phyloP scores from a whole-genome alignment of 2,329 filamentous ascomycete species.

The Emergomyces pasteurianus region DNA sequence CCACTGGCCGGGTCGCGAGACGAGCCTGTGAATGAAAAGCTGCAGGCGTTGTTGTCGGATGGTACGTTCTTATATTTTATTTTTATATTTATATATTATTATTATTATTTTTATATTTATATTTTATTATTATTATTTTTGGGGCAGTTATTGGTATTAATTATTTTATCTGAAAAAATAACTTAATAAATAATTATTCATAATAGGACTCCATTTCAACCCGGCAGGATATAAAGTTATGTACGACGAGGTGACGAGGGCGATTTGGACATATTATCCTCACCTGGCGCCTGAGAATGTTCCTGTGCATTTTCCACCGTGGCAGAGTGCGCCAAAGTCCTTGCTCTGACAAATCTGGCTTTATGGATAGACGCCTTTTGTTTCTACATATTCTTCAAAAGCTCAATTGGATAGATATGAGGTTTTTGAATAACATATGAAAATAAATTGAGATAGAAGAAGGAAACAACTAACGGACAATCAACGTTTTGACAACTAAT shows the following conservation, averaged over 20 bases:
- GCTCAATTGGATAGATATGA: too few species aligned
- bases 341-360: not conserved
- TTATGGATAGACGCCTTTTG: not conserved
- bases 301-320: slow-evolving; percentile 42
- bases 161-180: too few species aligned
- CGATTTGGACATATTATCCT: slow-evolving; percentile 41
- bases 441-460: too few species aligned
- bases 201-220: slow-evolving; percentile 48
- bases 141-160: too few species aligned
- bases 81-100: not conserved
- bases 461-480: too few species aligned
- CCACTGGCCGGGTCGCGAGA: slow-evolving; percentile 45
- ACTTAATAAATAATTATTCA: too few species aligned
- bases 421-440: too few species aligned
- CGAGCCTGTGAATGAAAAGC: slow-evolving; percentile 44
- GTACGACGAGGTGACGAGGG: slow-evolving; percentile 41
- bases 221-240: slow-evolving; percentile 45
- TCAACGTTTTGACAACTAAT: too few species aligned
- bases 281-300: slow-evolving; percentile 43
- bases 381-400: too few species aligned
- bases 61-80: slow-evolving; percentile 30
- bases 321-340: slow-evolving; percentile 34
- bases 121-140: too few species aligned
- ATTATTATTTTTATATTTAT: not conserved
- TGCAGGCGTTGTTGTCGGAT: slow-evolving; percentile 43